Conservation (phyloP, 345 rosid genomes). For the Linum trigynum region DNA sequence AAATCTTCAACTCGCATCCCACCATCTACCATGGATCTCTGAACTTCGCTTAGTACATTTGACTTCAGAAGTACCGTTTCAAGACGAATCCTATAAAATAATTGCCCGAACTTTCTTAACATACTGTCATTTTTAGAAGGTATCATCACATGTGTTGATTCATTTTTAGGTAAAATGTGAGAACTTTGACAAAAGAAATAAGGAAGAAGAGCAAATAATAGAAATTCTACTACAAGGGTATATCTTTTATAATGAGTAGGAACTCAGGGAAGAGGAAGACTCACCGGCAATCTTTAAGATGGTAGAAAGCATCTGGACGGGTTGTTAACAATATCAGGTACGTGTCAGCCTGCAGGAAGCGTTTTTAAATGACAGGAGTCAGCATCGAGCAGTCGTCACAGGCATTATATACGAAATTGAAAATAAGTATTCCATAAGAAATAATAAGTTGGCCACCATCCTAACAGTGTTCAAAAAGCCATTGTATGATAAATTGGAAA, state of each 20-base stretch:
- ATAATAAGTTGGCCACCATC: neutral
- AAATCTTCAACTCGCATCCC: constrained; percentile 79
- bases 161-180: no score
- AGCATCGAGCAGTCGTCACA: neutral
- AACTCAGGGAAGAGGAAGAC: neutral
- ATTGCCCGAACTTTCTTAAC: neutral
- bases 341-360: constrained; percentile 65
- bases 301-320: constrained; percentile 89
- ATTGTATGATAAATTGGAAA: constrained; percentile 6
- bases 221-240: no score
- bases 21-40: constrained; percentile 82
- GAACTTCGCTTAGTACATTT: constrained; percentile 71
- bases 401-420: neutral
- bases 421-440: neutral
- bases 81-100: constrained; percentile 51
- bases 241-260: neutral
- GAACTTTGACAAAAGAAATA: no score
- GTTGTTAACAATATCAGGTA: constrained; percentile 88
- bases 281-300: constrained; percentile 97
- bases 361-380: neutral
- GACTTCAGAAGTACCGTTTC: constrained; percentile 80
- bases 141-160: no score
- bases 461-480: neutral
- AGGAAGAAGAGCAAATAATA: no score
- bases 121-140: no score